These are phyloP conservation scores for Sporothrix euskadiensis DNA, from an alignment of 2,329 filamentous ascomycete species.

Conservation along the genomic window DNA sequence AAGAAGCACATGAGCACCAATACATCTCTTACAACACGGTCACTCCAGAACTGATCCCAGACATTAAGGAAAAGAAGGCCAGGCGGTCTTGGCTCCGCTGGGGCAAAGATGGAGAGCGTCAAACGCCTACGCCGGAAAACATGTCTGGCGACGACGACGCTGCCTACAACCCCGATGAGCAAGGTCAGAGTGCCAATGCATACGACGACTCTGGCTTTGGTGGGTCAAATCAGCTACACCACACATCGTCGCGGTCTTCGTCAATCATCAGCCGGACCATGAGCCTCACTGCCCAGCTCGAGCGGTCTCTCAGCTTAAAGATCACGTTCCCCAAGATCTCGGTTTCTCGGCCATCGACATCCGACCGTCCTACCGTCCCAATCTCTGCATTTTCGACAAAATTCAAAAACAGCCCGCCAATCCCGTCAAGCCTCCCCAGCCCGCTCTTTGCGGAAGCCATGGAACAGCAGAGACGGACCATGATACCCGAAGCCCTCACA, in stretches of 20 bases:
- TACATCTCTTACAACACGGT: neutral
- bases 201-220: slow-evolving; percentile 37
- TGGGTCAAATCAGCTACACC: slow-evolving; percentile 29
- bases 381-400: slow-evolving; percentile 17
- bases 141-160: slow-evolving; percentile 32
- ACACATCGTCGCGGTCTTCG: slow-evolving; percentile 15
- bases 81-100: slow-evolving; percentile 21
- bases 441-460: slow-evolving; percentile 37
- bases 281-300: slow-evolving; percentile 39
- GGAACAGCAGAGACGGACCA: slow-evolving; percentile 34
- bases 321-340: slow-evolving; percentile 17
- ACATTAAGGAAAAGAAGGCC: neutral
- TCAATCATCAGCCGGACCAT: slow-evolving; percentile 35
- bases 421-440: slow-evolving; percentile 35
- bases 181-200: slow-evolving; percentile 36
- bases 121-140: slow-evolving; percentile 27
- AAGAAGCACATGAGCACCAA: neutral
- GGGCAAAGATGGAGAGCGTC: slow-evolving; percentile 6
- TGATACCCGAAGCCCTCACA: slow-evolving; percentile 24
- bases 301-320: slow-evolving; percentile 33
- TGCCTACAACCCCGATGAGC: slow-evolving; percentile 33
- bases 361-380: neutral
- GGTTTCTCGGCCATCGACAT: neutral
- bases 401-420: neutral
- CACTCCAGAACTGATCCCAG: neutral